Base-by-base conservation (phyloP, 345 rosid genomes). In the Pelargonium nanum region DNA sequence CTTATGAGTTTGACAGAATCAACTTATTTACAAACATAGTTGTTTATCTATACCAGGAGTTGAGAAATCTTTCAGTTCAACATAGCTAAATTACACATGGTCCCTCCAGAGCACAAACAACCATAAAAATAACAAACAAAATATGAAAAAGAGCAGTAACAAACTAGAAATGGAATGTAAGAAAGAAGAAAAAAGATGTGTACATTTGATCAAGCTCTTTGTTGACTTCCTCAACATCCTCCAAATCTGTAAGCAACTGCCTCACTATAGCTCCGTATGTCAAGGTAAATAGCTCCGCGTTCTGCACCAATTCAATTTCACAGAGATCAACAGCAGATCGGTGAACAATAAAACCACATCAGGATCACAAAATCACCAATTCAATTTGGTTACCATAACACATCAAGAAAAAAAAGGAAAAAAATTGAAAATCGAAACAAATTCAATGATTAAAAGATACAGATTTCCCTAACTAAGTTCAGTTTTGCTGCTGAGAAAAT, bases 211-310 rank as follows among this genome's bases (percentile, higher is more conserved):
- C 58, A 24, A 56, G 58, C 58, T 22, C 28, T 3, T 56, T 56
- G 30, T 56, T 56, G n/a, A 56, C 58, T 56, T 56, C 58, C 58
- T 56, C 58, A 25, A 56, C 58, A 12, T 56, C 58, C 26, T 56
- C 58, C 15, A 56, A 1, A 24, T 56, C 58, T 1, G 58, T 56
- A 24, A 56, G 58, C 58, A 56, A 56, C 30, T 56, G 58, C 26
- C 58, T 22, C 25, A 56, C 58, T 1, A 56, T 56, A 2, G 58
- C 58, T 17, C 58, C 58, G 17, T 56, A 56, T 4, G 58, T 56
- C 26, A 56, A 24, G 17, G n/a, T 56, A 24, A 56, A 56, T 12
- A 56, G 26, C 25, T 56, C 58, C 26, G 58, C 58, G 26, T 56
- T 56, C 58, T 56, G 17, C 58, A 56, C 25, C 58, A 24, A 56